Conservation (phyloP, 257 asterid species). For the Galeopsis tetrahit region DNA sequence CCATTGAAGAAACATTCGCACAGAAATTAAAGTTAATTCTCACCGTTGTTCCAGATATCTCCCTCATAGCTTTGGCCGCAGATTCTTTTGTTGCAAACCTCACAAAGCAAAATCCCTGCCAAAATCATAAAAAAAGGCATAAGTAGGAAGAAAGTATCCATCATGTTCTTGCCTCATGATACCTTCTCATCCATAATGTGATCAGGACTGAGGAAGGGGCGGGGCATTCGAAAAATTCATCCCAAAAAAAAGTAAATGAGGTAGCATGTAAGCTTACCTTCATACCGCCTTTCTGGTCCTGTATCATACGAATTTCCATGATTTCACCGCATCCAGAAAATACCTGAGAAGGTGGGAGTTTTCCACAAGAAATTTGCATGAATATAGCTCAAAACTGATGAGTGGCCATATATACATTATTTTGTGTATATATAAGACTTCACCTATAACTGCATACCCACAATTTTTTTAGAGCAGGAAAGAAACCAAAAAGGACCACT, state of each 20-base stretch:
- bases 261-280: conserved; percentile 54
- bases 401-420: background rate
- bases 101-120: conserved; percentile 89
- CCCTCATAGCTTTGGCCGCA: conserved; percentile 38
- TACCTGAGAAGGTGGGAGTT: conserved; percentile 48
- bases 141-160: conserved; percentile 18
- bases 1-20: conserved; percentile 2
- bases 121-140: conserved; percentile 25
- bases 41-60: conserved; percentile 68
- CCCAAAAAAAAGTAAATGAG: conserved; percentile 17
- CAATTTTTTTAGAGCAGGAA: background rate
- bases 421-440: too few relatives aligned
- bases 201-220: background rate
- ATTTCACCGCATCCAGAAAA: conserved; percentile 81
- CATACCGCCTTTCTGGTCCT: conserved; percentile 60
- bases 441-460: conserved; percentile 8
- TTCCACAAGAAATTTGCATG: conserved; percentile 11
- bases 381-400: conserved; percentile 7
- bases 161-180: too few relatives aligned
- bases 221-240: conserved; percentile 28
- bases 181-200: too few relatives aligned
- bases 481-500: background rate
- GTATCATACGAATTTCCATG: conserved; percentile 66
- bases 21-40: conserved; percentile 31
- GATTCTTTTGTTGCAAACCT: conserved; percentile 78